Evolutionary conservation across 1,139 yeast species (phyloP).

Genomic region (Geotrichum klebahnii): DNA sequence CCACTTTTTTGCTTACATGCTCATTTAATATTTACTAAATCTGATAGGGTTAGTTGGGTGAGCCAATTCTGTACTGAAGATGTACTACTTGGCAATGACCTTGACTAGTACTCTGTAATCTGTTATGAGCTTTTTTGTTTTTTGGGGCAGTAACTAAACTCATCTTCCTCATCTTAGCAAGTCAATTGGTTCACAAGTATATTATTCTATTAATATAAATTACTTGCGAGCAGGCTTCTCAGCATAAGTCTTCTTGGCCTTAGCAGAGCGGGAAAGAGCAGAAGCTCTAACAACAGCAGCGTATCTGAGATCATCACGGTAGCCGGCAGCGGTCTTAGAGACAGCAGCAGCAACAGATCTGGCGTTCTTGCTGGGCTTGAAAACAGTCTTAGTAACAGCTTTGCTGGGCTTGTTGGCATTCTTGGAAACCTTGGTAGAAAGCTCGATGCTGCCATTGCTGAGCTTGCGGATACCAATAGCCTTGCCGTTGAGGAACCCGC

Average conservation of each 20-base stretch:
- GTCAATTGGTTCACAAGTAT: too few species aligned
- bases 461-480: constrained; percentile 44
- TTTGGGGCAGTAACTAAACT: too few species aligned
- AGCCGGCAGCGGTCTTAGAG: constrained; percentile 45
- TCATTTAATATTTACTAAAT: too few species aligned
- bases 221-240: constrained; percentile 24
- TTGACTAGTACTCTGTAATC: too few species aligned
- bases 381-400: constrained; percentile 39
- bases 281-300: constrained; percentile 47
- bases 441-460: constrained; percentile 42
- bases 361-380: constrained; percentile 45
- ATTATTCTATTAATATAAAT: too few species aligned
- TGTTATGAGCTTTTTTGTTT: too few species aligned
- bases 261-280: constrained; percentile 43
- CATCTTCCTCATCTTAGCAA: too few species aligned
- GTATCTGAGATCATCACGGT: constrained; percentile 48
- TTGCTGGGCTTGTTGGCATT: too few species aligned
- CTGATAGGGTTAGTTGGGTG: too few species aligned
- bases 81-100: too few species aligned
- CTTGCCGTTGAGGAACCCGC: constrained; percentile 49
- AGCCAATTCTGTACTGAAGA: too few species aligned
- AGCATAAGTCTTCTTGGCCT: constrained; percentile 40
- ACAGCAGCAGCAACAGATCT: constrained; percentile 46
- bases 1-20: too few species aligned
- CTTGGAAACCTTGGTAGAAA: constrained; percentile 45